Conservation (phyloP, 2,329 filamentous ascomycete genomes). For the Talaromyces sp. region DNA sequence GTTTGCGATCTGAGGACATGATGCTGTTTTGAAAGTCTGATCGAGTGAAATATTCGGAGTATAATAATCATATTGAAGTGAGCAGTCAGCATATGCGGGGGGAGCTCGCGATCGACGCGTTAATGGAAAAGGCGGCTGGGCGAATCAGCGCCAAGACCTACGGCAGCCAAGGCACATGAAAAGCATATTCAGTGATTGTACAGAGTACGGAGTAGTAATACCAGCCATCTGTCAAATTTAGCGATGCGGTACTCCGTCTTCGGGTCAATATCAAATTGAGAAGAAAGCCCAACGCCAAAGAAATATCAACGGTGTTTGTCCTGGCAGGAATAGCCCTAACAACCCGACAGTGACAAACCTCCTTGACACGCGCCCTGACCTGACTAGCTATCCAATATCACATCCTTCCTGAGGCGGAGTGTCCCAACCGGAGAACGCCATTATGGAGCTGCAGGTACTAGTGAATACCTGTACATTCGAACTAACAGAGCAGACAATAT, state of each 20-base stretch:
- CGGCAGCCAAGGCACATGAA: neutral
- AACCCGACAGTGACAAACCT: neutral
- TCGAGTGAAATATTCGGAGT: neutral
- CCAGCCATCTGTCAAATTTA: neutral
- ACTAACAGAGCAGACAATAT: too few species aligned
- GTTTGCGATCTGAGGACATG: constrained; percentile 24
- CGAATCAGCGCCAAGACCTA: constrained; percentile 2
- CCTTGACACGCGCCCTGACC: neutral
- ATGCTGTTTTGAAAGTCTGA: constrained; percentile 4
- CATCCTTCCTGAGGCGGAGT: neutral
- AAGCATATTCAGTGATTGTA: neutral
- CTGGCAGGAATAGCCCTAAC: neutral
- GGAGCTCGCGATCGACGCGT: constrained; percentile 12
- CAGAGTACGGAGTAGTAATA: neutral
- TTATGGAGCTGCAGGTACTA: neutral
- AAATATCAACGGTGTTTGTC: neutral
- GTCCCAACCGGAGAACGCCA: neutral
- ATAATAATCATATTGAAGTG: neutral
- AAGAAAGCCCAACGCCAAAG: neutral
- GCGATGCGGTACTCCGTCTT: neutral
- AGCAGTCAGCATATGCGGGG: neutral
- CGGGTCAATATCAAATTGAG: neutral
- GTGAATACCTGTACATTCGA: too few species aligned
- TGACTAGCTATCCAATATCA: neutral
- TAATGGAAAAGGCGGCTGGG: constrained; percentile 9